Conservation (phyloP, 176 grass and related monocot species). For the Elaeis guineensis region DNA sequence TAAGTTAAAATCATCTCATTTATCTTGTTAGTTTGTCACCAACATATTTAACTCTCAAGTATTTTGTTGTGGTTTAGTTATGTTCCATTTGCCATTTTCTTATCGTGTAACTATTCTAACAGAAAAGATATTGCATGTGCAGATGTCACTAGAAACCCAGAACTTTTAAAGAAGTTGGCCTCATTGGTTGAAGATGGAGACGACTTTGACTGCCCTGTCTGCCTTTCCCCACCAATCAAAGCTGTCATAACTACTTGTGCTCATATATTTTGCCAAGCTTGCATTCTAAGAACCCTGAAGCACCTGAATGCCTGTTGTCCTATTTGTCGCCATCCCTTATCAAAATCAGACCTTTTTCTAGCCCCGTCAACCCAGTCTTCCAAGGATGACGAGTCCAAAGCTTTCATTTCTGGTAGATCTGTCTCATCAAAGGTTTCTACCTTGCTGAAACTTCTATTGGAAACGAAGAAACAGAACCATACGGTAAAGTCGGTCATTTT, state of each 20-base stretch:
- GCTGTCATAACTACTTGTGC: slow-evolving; percentile 77
- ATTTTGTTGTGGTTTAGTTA: too few relatives aligned
- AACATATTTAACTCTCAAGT: too few relatives aligned
- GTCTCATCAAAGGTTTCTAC: slow-evolving; percentile 80
- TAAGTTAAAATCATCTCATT: too few relatives aligned
- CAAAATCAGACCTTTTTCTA: slow-evolving; percentile 77
- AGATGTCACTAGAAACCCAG: slow-evolving; percentile 78
- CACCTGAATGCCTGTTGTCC: slow-evolving; percentile 66
- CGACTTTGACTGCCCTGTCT: slow-evolving; percentile 92
- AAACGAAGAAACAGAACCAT: slow-evolving; percentile 36
- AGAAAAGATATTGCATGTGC: slow-evolving; percentile 13
- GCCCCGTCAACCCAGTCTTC: slow-evolving; percentile 38
- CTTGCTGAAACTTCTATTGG: slow-evolving; percentile 55
- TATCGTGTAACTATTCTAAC: slow-evolving; percentile 13
- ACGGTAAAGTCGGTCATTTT: slow-evolving; percentile 76
- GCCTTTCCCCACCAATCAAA: slow-evolving; percentile 73
- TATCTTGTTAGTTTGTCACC: too few relatives aligned
- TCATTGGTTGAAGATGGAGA: slow-evolving; percentile 83
- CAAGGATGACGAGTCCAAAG: slow-evolving; percentile 38
- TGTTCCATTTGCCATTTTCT: neutral
- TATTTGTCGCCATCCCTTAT: slow-evolving; percentile 65
- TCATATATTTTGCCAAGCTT: slow-evolving; percentile 87
- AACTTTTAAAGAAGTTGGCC: slow-evolving; percentile 80
- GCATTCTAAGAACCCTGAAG: slow-evolving; percentile 68
- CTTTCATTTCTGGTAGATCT: slow-evolving; percentile 19